phyloP scores from a whole-genome alignment of 2,329 filamentous ascomycete genomes.

The Calycina marina region DNA sequence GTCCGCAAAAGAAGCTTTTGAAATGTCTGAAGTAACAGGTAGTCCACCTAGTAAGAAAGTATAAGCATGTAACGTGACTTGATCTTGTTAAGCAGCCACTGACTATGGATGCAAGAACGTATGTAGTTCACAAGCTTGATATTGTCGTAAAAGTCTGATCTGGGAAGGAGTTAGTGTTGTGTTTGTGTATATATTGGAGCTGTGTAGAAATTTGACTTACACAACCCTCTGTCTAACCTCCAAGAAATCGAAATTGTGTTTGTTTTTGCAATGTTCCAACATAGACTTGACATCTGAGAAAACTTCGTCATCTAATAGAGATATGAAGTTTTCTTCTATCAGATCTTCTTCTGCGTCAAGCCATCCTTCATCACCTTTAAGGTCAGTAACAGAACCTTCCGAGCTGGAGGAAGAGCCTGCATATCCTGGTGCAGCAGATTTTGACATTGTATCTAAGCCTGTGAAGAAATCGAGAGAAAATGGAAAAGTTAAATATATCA shows the following conservation, averaged over 20 bases:
- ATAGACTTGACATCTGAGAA: constrained; percentile 51
- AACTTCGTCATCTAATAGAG: constrained; percentile 50
- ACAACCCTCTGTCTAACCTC: constrained; percentile 41
- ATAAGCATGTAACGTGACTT: not conserved
- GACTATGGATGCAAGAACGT: constrained; percentile 29
- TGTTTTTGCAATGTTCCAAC: constrained; percentile 53
- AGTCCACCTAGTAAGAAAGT: constrained; percentile 24
- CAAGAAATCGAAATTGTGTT: constrained; percentile 52
- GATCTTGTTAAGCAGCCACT: not conserved
- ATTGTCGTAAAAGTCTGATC: constrained; percentile 50
- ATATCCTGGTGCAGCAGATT: too few species aligned
- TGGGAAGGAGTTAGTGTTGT: not conserved
- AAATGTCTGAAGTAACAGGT: constrained; percentile 32
- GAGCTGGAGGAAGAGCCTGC: constrained; percentile 28
- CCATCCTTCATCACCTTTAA: constrained; percentile 34
- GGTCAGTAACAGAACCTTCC: constrained; percentile 25
- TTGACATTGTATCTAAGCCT: too few species aligned
- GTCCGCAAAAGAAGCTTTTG: constrained; percentile 49
- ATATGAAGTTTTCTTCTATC: constrained; percentile 48
- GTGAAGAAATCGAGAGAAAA: too few species aligned
- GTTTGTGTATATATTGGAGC: too few species aligned
- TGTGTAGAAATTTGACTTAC: not conserved
- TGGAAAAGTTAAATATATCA: too few species aligned
- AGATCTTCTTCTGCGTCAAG: constrained; percentile 47
- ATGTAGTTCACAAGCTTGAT: constrained; percentile 64